phyloP scores from a whole-genome alignment of 1,284 basidiomycete species.

The Ustilago tritici region DNA sequence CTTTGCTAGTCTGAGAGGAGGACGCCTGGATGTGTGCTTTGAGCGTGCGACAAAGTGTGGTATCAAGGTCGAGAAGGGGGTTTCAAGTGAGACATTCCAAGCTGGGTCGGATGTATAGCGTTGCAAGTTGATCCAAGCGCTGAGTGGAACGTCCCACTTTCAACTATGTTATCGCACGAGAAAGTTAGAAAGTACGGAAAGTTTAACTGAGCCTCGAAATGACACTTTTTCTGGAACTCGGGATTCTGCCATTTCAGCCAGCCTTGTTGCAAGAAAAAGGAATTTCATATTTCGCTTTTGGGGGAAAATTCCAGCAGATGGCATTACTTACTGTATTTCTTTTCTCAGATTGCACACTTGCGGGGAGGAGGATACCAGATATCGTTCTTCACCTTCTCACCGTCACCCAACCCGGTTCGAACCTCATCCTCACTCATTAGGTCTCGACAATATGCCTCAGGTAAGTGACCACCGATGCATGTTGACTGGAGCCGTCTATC shows the following conservation, averaged over 20 bases:
- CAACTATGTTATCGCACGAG: slow-evolving; percentile 16
- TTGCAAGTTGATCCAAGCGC: slow-evolving; percentile 36
- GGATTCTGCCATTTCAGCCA: slow-evolving; percentile 1
- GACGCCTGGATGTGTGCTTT: neutral
- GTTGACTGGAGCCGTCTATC: too few relatives aligned
- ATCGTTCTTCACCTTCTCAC: slow-evolving; percentile 9
- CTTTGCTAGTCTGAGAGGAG: neutral
- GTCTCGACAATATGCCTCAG: slow-evolving; percentile 49
- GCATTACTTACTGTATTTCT: neutral
- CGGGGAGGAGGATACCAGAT: neutral
- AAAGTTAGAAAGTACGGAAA: neutral
- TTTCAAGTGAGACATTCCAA: slow-evolving; percentile 1
- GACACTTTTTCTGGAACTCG: slow-evolving; percentile 6
- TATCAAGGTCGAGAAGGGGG: neutral
- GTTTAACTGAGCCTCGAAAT: slow-evolving; percentile 6
- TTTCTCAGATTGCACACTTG: neutral
- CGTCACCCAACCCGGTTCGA: slow-evolving; percentile 8
- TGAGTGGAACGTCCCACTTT: neutral
- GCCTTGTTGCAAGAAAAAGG: neutral
- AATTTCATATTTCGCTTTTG: slow-evolving; percentile 5
- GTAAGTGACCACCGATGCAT: slow-evolving; percentile 21
- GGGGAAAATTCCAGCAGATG: slow-evolving; percentile 12
- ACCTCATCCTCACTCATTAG: slow-evolving; percentile 1
- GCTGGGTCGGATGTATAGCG: neutral
- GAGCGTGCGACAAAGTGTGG: neutral